phyloP scores from a whole-genome alignment of 768 basidiomycete species.

The Lactarius akahatsu region DNA sequence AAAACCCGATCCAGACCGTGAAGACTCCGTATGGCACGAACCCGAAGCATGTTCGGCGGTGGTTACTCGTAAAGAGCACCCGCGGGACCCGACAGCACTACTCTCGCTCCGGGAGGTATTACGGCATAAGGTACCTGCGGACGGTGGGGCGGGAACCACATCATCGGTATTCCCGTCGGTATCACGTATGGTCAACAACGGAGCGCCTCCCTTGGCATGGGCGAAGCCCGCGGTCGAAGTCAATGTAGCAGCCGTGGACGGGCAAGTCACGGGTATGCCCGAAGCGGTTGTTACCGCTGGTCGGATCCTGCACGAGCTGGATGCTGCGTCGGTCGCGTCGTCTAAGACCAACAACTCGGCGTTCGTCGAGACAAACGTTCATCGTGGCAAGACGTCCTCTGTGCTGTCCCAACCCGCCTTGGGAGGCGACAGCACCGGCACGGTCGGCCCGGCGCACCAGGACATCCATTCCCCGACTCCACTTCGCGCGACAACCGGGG shows the following conservation, averaged over 20 bases:
- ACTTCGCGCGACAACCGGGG: not conserved
- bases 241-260: conserved; percentile 50
- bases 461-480: not conserved
- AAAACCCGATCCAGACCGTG: conserved; percentile 60
- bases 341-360: conserved; percentile 34
- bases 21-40: conserved; percentile 57
- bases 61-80: conserved; percentile 62
- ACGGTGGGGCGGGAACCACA: conserved; percentile 31
- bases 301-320: conserved; percentile 48
- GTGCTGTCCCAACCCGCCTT: conserved; percentile 39
- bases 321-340: conserved; percentile 33
- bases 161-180: conserved; percentile 31
- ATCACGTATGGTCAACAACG: conserved; percentile 28
- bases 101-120: conserved; percentile 63
- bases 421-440: conserved; percentile 39
- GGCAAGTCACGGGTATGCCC: conserved; percentile 42
- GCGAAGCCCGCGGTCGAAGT: conserved; percentile 60
- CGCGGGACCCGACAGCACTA: conserved; percentile 56
- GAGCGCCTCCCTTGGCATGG: conserved; percentile 43
- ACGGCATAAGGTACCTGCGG: conserved; percentile 49
- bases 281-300: conserved; percentile 43
- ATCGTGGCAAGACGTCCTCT: conserved; percentile 43
- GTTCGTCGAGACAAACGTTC: conserved; percentile 41
- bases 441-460: conserved; percentile 34
- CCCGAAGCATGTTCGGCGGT: conserved; percentile 60